A percentile compares a stretch with the other conserved stretches of the same genome.
Conservation (phyloP, 2,329 filamentous ascomycete species). For the Geoglossum cookeanum region DNA sequence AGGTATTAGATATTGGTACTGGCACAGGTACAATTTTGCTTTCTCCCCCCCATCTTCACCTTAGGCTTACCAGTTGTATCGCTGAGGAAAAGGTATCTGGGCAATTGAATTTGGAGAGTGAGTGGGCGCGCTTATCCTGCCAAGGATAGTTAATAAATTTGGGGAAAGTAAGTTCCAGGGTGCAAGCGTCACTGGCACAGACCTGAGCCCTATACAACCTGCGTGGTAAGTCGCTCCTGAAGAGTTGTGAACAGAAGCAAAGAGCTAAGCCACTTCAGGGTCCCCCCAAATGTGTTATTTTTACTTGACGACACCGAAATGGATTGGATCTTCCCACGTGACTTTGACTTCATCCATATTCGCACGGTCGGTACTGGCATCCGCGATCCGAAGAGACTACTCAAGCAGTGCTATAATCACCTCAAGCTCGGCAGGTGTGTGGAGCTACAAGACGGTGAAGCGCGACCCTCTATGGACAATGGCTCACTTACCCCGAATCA, state of each 20-base stretch:
- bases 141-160: not conserved
- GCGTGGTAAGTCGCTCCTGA: not conserved
- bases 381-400: not conserved
- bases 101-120: slow-evolving; percentile 6
- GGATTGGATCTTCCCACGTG: slow-evolving; percentile 1
- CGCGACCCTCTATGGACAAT: not conserved
- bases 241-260: not conserved
- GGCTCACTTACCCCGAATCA: not conserved
- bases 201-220: slow-evolving; percentile 4
- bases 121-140: not conserved
- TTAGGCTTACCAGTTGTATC: not conserved
- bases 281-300: slow-evolving; percentile 4
- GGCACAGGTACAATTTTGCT: not conserved
- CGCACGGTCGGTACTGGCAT: not conserved
- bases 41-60: not conserved
- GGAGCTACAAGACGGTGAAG: slow-evolving; percentile 3
- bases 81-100: not conserved
- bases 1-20: slow-evolving; percentile 4
- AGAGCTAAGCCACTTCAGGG: not conserved
- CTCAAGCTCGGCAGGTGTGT: slow-evolving; percentile 6
- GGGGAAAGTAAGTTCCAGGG: slow-evolving; percentile 4
- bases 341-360: slow-evolving; percentile 2
- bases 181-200: slow-evolving; percentile 2
- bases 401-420: not conserved
- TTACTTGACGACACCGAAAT: slow-evolving; percentile 5